A percentile compares a stretch with the other conserved stretches of the same genome.
phyloP scores from a whole-genome alignment of 2,329 filamentous ascomycete species.

The Parastagonospora nodorum region DNA sequence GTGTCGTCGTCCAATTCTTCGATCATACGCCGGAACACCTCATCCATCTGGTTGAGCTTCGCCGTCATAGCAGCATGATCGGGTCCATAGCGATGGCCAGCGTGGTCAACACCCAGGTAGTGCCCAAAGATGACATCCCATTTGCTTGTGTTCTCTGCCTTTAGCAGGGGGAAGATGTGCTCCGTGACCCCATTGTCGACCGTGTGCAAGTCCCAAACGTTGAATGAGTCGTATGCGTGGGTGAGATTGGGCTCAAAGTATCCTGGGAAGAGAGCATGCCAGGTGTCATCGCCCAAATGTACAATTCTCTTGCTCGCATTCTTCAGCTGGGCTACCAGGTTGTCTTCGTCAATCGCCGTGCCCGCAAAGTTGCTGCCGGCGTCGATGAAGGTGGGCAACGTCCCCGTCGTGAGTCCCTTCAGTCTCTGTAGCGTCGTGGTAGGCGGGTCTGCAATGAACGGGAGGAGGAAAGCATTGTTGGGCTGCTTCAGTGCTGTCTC shows the following conservation, averaged over 20 bases:
- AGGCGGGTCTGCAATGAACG: conserved; percentile 96
- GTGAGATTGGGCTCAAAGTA: conserved; percentile 90
- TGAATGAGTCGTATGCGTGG: conserved; percentile 92
- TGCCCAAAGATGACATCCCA: conserved; percentile 98
- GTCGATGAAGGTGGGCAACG: conserved; percentile 92
- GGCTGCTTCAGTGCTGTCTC: conserved; percentile 77
- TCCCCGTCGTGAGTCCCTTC: conserved; percentile 94
- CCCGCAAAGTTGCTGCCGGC: conserved; percentile 94
- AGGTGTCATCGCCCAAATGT: conserved; percentile 97
- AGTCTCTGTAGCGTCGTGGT: conserved; percentile 90
- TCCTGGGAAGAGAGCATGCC: conserved; percentile 90
- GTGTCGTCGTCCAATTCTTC: conserved; percentile 80
- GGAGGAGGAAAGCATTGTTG: conserved; percentile 82
- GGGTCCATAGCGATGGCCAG: conserved; percentile 93
- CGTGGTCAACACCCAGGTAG: conserved; percentile 94
- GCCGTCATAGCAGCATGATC: conserved; percentile 89
- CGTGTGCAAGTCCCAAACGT: conserved; percentile 96
- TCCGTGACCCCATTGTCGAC: conserved; percentile 94
- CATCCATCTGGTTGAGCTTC: conserved; percentile 91
- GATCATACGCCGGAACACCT: conserved; percentile 73
- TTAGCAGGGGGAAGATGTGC: conserved; percentile 83
- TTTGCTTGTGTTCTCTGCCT: conserved; percentile 64
- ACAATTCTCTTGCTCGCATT: conserved; percentile 76
- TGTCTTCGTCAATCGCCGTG: conserved; percentile 93
- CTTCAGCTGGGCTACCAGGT: conserved; percentile 68